Evolutionary conservation across 202 grass and related monocot species (phyloP), one percentile per base, ranked within the genome.

Genomic region (Bolboschoenoplectus hybrid): DNA sequence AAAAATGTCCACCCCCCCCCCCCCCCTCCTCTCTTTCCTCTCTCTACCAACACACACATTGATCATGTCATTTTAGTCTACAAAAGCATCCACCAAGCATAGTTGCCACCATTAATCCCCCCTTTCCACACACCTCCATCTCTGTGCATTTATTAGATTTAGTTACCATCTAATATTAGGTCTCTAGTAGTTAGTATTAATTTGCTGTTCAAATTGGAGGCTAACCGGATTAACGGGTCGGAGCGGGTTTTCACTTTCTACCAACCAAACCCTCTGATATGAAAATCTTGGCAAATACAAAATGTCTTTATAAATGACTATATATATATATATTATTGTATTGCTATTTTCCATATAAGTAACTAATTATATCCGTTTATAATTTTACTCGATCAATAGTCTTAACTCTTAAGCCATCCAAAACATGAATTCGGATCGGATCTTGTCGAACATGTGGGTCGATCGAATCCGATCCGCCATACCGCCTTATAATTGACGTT

Each of bases 181-280:
- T 64, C 62, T 58, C 19, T 34, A 38, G 63, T 66, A 66, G 63
- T 66, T 66, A 44, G 46, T 74, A 76, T 76, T 76, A 53, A 76
- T 76, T 76, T 36, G 26, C 4, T 76, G 26, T 35, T 16, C 45
- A 19, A 75, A 52, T 75, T 75, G 72, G 26, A 35, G 26, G 3
- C 9, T 6, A 52, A 51, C 46, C 2, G 2, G 20, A 70, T 74
- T 52, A 52, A 51, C 17, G 9, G 44, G 19, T 12, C 36, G 39
- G 67, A 4, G 4, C 40, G 40, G 40, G 14, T 17, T 70, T 44
- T 38, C 45, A 51, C 46, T 52, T 75, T 75, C 45, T 35, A 13
- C 26, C 45, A 35, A 13, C 26, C 45, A 35, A 50, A 75, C 9
- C 14, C 19, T 52, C 19, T 2, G 32, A 73, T 17, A 19, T 10